Base-by-base conservation (phyloP, 2,329 filamentous ascomycete species). In the Calonectria montana region DNA sequence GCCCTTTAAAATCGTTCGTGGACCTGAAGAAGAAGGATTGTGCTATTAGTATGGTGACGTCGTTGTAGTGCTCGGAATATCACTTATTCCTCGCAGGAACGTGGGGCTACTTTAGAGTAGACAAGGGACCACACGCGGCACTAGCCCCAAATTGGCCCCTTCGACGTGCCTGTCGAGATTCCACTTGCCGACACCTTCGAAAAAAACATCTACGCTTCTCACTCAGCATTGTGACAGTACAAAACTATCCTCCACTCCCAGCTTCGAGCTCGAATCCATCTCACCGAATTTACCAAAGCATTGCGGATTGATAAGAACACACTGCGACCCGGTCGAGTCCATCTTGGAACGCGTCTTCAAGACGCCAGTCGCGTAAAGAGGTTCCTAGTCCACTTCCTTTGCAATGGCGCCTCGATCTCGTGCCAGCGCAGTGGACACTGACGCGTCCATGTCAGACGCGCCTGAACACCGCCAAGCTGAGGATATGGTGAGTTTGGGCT, bases 361-460 rank as follows among this genome's bases (percentile, higher is more conserved):
- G 75, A 78, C 73, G 77, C 75, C 73, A 86, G 87, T 89, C 88
- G 88, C 88, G 88, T 90, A 85, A 84, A 87, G 86, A 87, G 86
- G 84, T 82, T 81, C 76, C 71, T 75, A 76, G 50, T 63, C 73
- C 67, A 69, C 50, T 76, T 74, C 75, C 73, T 71, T 80, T 80
- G 83, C 78, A 78, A 91, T 90, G 89, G 88, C 89, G 79, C 88
- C 89, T 74, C 87, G 88, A 78, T 86, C 87, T 74, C 86, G 86
- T 82, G 85, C 84, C 79, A 86, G 84, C 80, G 90, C 84, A 79
- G 87, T 85, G 77, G 89, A 92, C 75, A 86, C 86, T 43, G 90
- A 91, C 86, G 89, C 89, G 84, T 91, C 90, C 72, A 92, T 92
- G 89, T 87, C 86, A 50, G 91, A 92, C 81, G 88, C 86, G 66